Evolutionary conservation across 1,139 yeast genomes (phyloP).

Genomic region (Hansenula lynferdii): DNA sequence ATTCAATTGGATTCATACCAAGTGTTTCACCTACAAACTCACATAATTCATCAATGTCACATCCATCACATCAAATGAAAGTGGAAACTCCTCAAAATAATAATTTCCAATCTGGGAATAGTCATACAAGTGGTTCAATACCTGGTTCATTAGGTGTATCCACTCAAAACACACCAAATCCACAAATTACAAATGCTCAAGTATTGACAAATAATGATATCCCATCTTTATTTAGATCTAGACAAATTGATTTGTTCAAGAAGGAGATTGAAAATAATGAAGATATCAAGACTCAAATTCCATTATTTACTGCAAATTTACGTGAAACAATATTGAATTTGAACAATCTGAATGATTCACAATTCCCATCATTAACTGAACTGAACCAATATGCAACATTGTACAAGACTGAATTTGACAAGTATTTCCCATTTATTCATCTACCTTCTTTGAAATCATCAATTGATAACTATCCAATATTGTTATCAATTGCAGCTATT

Average conservation of each 20-base stretch:
- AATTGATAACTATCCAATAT: slow-evolving; percentile 62
- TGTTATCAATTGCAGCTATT: slow-evolving; percentile 80
- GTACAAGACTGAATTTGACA: slow-evolving; percentile 71
- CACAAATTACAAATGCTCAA: not conserved
- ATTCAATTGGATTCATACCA: slow-evolving; percentile 56
- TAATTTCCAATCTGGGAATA: no score
- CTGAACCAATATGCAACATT: slow-evolving; percentile 67
- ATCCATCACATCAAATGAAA: not conserved
- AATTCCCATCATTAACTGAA: slow-evolving; percentile 72
- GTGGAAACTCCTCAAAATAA: not conserved
- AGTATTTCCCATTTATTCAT: slow-evolving; percentile 81
- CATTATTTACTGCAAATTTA: slow-evolving; percentile 42
- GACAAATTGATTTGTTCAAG: slow-evolving; percentile 57
- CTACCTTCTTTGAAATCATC: slow-evolving; percentile 59
- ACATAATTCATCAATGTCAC: slow-evolving; percentile 5
- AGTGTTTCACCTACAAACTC: slow-evolving; percentile 20
- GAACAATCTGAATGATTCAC: slow-evolving; percentile 46
- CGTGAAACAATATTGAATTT: slow-evolving; percentile 47
- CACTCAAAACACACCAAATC: slow-evolving; percentile 1
- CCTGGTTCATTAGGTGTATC: no score
- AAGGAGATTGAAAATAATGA: slow-evolving; percentile 27
- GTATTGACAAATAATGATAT: slow-evolving; percentile 29
- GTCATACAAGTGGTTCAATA: no score
- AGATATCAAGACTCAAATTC: slow-evolving; percentile 10
- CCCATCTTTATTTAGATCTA: slow-evolving; percentile 49